Base-by-base conservation (phyloP, 2,329 filamentous ascomycete genomes). In the Macrophomina phaseolina region DNA sequence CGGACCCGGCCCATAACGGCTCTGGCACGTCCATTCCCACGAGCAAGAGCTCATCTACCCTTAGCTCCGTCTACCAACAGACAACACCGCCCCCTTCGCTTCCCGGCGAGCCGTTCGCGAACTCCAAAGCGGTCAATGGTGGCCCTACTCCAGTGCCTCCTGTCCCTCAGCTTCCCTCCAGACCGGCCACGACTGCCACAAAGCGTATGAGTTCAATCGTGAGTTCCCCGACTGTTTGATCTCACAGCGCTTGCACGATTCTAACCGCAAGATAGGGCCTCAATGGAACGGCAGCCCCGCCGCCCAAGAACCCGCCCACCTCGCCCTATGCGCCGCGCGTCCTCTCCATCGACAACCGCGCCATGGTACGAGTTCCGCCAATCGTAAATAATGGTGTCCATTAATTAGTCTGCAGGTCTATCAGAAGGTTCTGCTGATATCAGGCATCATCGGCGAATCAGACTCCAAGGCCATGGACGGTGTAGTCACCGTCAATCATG, bases 271-370 rank as follows among this genome's bases (percentile, higher is more conserved):
- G 28, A 4, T 23, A 65, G 63, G 63, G 63, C 53, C 51, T 65
- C 11, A 67, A 79, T 76, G 88, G 88, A 36, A 75, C 90, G 58
- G 87, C 86, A 18, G 83, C 86, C 30, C 85, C 86, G 32, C 56
- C 53, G 53, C 52, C 65, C 16, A 62, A 58, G 53, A 45, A 58
- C 16, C 69, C 80, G 86, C 69, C 90, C 7, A 86, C 89, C 18
- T 97, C 93, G 64, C 88, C 90, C 51, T 94, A 92, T 79, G 91
- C 93, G 36, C 94, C 94, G 30, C 88, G 88, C 72, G 87, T 97
- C 46, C 81, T 90, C 51, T 97, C 94, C 40, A 83, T 97, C 46
- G 84, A 87, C 9, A 92, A 97, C 70, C 91, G 91, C 71, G 89
- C 92, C 67, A 97, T 93, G 91, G 93, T 42, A 53, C 36, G 16